Base-by-base conservation (phyloP, 2,329 filamentous ascomycete species). In the Sclerotinia spermophila region DNA sequence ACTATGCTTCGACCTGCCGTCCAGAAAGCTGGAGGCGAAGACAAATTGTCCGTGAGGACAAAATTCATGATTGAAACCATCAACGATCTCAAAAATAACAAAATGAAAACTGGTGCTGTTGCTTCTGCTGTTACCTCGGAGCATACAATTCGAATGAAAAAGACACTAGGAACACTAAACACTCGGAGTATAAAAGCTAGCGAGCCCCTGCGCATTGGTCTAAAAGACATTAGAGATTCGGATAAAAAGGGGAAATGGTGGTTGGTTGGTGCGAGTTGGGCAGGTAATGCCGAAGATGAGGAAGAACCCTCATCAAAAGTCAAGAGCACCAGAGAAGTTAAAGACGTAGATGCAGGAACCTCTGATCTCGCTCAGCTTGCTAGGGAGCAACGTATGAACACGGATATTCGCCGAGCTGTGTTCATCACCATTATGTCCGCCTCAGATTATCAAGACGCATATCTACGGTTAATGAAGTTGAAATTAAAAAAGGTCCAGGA, bases 41-140 rank as follows among this genome's bases (percentile, higher is more conserved):
- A 84, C 19, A 91, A 89, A 30, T 83, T 97, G 40, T 95, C 94
- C 1, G 92, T 94, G 15, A 90, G 96, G 70, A 97, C 95, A 1
- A 96, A 92, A 75, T 97, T 97, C 81, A 98, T 98, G 94, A 92
- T 99, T 67, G 95, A 98, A 78, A 96, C 92, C 1, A 97, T 99
- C 80, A 93, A 92, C 71, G 93, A 97, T 77, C 85, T 99, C 42
- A 97, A 97, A 80, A 97, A 97, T 83, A 97, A 96, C 81, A 93
- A 93, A 72, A 86, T 94, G 78, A 97, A 95, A 80, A 89, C 90
- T 21, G 89, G 89, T 24, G 86, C 86, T 6, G 86, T 87, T 59
- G 92, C 91, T 55, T 92, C 92, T 1, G 87, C 86, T 4, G 84
- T 96, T 8, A 87, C 90, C 0, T 90, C 90, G 1, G 94, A 97